These are phyloP conservation scores for Calendula officinalis DNA, from an alignment of 129 eudicot species.

Conservation along the genomic window DNA sequence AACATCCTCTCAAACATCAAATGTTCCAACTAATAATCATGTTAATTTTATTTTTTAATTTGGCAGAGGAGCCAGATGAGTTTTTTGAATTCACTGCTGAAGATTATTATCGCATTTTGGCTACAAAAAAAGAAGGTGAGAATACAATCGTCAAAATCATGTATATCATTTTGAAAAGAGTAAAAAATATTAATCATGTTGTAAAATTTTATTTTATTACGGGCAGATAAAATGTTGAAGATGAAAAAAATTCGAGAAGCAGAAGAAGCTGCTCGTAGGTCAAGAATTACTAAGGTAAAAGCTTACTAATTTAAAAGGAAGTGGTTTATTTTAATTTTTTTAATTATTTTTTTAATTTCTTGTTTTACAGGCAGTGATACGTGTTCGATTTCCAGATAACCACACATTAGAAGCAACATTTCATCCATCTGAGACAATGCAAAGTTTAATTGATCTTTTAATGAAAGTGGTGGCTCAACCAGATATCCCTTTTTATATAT, in stretches of 20 bases:
- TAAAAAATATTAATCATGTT: neutral
- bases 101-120: slow-evolving; percentile 68
- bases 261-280: slow-evolving; percentile 81
- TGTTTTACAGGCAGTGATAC: slow-evolving; percentile 60
- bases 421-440: slow-evolving; percentile 83
- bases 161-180: slow-evolving; percentile 3
- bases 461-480: slow-evolving; percentile 65
- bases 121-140: slow-evolving; percentile 73
- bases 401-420: slow-evolving; percentile 71
- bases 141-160: neutral
- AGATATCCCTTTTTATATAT: slow-evolving; percentile 64
- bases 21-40: slow-evolving; percentile 27
- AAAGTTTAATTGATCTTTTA: slow-evolving; percentile 67
- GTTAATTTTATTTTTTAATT: slow-evolving; percentile 14
- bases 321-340: neutral
- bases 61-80: slow-evolving; percentile 71
- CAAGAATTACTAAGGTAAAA: slow-evolving; percentile 71
- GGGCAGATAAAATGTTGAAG: slow-evolving; percentile 71
- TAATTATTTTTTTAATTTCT: neutral
- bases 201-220: neutral
- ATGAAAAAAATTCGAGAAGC: slow-evolving; percentile 80
- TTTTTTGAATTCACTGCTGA: slow-evolving; percentile 77
- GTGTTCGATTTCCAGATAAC: slow-evolving; percentile 88
- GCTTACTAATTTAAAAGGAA: neutral
- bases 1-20: slow-evolving; percentile 49